Base-by-base conservation (phyloP, 768 basidiomycete species). In the Serendipita indica region DNA sequence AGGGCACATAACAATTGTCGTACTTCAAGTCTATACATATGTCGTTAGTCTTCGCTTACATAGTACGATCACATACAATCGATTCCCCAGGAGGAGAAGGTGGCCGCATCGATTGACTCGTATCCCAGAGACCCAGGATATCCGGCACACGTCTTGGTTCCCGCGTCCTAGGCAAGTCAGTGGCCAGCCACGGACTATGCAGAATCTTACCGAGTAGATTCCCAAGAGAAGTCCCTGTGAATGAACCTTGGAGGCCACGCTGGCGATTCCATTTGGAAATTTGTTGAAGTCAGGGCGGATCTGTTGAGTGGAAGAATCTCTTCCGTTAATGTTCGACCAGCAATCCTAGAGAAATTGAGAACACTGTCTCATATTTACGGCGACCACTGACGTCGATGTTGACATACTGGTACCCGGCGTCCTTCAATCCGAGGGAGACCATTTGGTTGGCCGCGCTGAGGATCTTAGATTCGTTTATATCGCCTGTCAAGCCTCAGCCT, bases 101-200 rank as follows among this genome's bases (percentile, higher is more conserved):
- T 78, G 20, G 71, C 67, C 1, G 78, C 79, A 65, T 80, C 79
- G 33, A 75, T 67, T 10, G 54, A 61, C 63, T 81, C 79, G 49
- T 70, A 69, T 13, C 76, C 77, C 12, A 80, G 65, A 1, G 79
- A 80, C n/a, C 72, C 79, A n/a, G 79, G 79, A 63, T 65, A 80
- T 25, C 77, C 77, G 27, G 77, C 72, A 58, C 79, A 80, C 2
- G 79, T 80, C 3, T 66, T 64, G 0, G 73, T 76, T 2, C 79
- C 79, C 16, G 78, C 77, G 62, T 80, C 79, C 78, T 79, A 57
- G 33, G 60, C 18, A 43, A 7, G 1, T 5, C 6, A 5, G 2
- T 43, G n/a, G n/a, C n/a, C n/a, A n/a, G 35, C 18, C 35, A 12
- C 12, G 18, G 13, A 39, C 35, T 39, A 39, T 39, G 18, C 12